Conservation (phyloP, 371 early-diverging fungal genomes). For the Mucor sp. region DNA sequence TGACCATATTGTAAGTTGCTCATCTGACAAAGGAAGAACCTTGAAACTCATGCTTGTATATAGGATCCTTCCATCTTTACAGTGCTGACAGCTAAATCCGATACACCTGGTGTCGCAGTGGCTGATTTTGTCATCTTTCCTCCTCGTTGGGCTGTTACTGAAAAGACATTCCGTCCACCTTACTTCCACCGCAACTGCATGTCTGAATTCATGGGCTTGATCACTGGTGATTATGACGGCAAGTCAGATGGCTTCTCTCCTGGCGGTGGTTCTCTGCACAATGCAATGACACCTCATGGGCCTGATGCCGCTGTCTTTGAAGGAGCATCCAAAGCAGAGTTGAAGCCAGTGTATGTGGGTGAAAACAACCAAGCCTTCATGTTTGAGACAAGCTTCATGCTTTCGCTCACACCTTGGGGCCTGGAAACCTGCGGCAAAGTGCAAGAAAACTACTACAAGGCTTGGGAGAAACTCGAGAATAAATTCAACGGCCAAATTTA, state of each 20-base stretch:
- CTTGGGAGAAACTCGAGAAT: constrained; percentile 67
- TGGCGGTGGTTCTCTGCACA: constrained; percentile 90
- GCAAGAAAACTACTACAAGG: constrained; percentile 80
- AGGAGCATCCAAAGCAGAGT: constrained; percentile 71
- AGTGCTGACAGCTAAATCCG: constrained; percentile 90
- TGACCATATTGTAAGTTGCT: constrained; percentile 80
- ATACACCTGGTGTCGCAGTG: constrained; percentile 86
- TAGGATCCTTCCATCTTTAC: constrained; percentile 95
- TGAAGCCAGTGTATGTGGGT: constrained; percentile 80
- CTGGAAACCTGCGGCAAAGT: constrained; percentile 68
- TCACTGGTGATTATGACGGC: constrained; percentile 91
- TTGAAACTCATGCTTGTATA: neutral
- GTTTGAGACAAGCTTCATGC: constrained; percentile 90
- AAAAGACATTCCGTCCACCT: constrained; percentile 93
- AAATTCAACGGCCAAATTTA: constrained; percentile 40
- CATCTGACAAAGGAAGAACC: neutral
- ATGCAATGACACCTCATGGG: constrained; percentile 90
- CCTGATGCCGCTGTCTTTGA: constrained; percentile 89
- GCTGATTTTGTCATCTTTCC: constrained; percentile 98
- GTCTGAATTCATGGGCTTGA: constrained; percentile 97
- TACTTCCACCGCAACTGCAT: constrained; percentile 96
- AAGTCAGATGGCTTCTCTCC: constrained; percentile 91
- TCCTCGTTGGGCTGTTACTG: constrained; percentile 94
- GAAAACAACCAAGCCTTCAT: constrained; percentile 91
- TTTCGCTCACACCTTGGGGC: constrained; percentile 88